Conservation (phyloP, 1,284 basidiomycete genomes). For the Limonomyces culmigenus region DNA sequence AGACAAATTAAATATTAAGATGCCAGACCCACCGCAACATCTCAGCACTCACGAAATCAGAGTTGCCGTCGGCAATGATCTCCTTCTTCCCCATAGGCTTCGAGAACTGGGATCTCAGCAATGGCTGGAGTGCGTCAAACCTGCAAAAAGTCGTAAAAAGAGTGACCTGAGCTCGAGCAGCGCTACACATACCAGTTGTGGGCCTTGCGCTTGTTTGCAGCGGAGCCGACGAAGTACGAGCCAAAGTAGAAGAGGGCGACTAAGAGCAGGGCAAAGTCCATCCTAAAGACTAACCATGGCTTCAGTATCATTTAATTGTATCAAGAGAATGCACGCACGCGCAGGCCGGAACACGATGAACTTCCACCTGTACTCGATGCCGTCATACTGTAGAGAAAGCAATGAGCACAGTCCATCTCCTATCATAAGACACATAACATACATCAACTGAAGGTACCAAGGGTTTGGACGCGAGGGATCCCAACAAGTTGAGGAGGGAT, state of each 20-base stretch:
- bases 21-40: no score
- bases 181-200: conserved; percentile 32
- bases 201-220: conserved; percentile 33
- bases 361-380: conserved; percentile 56
- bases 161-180: conserved; percentile 5
- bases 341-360: conserved; percentile 68
- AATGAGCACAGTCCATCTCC: no score
- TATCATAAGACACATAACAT: no score
- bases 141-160: conserved; percentile 19
- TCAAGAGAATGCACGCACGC: conserved; percentile 25
- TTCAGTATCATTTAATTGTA: background rate
- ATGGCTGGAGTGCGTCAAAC: conserved; percentile 34
- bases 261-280: conserved; percentile 40
- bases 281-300: conserved; percentile 34
- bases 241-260: conserved; percentile 36
- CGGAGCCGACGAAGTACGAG: conserved; percentile 36
- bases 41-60: no score
- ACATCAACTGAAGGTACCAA: no score
- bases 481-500: no score
- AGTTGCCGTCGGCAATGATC: conserved; percentile 49
- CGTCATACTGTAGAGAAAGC: no score
- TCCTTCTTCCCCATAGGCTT: conserved; percentile 30
- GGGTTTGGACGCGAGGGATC: no score
- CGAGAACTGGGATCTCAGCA: conserved; percentile 54
- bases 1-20: no score